These are phyloP conservation scores for Moesziomyces antarcticus DNA, from an alignment of 1,284 basidiomycete species.

Conservation along the genomic window DNA sequence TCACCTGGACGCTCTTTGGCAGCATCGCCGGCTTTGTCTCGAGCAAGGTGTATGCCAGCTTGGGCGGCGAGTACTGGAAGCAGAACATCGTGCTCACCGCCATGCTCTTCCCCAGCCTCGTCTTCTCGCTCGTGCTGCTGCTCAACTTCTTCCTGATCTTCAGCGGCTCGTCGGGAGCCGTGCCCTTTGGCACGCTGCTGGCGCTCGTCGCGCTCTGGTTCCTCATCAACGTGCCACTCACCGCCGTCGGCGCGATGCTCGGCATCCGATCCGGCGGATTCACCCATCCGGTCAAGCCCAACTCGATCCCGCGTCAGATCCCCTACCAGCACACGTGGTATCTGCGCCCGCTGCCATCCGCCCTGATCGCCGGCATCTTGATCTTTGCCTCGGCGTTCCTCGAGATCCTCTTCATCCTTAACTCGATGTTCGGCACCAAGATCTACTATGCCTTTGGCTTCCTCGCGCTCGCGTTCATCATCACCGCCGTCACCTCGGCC, in stretches of 20 bases:
- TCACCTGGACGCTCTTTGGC: slow-evolving; percentile 94
- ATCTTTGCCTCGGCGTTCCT: slow-evolving; percentile 97
- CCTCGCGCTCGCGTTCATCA: slow-evolving; percentile 84
- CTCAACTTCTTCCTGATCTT: slow-evolving; percentile 73
- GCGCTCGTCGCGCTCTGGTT: slow-evolving; percentile 94
- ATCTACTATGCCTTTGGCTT: slow-evolving; percentile 77
- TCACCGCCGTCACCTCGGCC: slow-evolving; percentile 75
- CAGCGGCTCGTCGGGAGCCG: slow-evolving; percentile 90
- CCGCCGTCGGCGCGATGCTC: slow-evolving; percentile 73
- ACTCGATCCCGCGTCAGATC: slow-evolving; percentile 80
- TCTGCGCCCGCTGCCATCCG: slow-evolving; percentile 73
- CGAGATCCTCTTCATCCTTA: slow-evolving; percentile 92
- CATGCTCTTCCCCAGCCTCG: slow-evolving; percentile 85
- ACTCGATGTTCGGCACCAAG: slow-evolving; percentile 90
- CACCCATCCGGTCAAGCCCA: slow-evolving; percentile 86
- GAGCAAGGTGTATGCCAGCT: slow-evolving; percentile 81
- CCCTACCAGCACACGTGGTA: slow-evolving; percentile 68
- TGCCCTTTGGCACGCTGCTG: slow-evolving; percentile 92
- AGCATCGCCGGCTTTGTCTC: slow-evolving; percentile 90
- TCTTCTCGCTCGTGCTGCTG: slow-evolving; percentile 57
- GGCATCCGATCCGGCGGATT: slow-evolving; percentile 88
- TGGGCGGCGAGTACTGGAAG: slow-evolving; percentile 83
- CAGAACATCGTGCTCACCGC: slow-evolving; percentile 89
- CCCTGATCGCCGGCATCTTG: slow-evolving; percentile 86
- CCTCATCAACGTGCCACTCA: slow-evolving; percentile 86